These are phyloP conservation scores for Penicillium polonicum DNA, from an alignment of 2,329 filamentous ascomycete genomes.

Conservation along the genomic window DNA sequence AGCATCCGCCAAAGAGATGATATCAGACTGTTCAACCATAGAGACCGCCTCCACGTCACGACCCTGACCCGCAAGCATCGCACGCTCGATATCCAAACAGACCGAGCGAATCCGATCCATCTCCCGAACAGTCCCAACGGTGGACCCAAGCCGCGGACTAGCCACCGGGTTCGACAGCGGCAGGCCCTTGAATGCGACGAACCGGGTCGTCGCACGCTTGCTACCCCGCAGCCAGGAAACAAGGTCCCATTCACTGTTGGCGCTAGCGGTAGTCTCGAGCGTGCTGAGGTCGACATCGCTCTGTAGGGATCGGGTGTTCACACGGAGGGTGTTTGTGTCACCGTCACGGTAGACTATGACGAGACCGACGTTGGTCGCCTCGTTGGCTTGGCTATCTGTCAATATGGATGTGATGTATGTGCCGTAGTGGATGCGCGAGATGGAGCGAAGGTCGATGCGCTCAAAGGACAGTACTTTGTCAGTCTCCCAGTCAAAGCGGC, in stretches of 20 bases:
- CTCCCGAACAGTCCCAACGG: conserved; percentile 42
- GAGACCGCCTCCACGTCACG: conserved; percentile 39
- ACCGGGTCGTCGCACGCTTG: conserved; percentile 32
- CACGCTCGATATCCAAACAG: conserved; percentile 72
- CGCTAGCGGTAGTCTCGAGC: conserved; percentile 28
- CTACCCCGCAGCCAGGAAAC: conserved; percentile 42
- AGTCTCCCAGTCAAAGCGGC: conserved; percentile 89
- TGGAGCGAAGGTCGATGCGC: conserved; percentile 71
- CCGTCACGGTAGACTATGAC: conserved; percentile 74
- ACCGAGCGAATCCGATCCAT: conserved; percentile 61
- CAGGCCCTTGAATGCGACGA: conserved; percentile 46
- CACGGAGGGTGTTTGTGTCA: conserved; percentile 68
- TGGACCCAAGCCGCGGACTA: conserved; percentile 20
- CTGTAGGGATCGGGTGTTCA: conserved; percentile 78
- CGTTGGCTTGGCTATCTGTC: conserved; percentile 72
- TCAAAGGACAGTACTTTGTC: conserved; percentile 95
- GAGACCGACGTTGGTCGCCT: conserved; percentile 78
- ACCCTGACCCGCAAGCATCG: conserved; percentile 54
- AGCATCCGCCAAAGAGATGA: conserved; percentile 81
- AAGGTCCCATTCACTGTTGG: conserved; percentile 42
- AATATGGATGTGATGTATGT: conserved; percentile 90
- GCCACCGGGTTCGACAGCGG: conserved; percentile 35
- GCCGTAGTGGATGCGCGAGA: conserved; percentile 72
- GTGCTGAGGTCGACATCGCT: conserved; percentile 54
- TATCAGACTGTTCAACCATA: conserved; percentile 60